phyloP scores from a whole-genome alignment of 2,329 filamentous ascomycete genomes.

The Cadophora malorum region DNA sequence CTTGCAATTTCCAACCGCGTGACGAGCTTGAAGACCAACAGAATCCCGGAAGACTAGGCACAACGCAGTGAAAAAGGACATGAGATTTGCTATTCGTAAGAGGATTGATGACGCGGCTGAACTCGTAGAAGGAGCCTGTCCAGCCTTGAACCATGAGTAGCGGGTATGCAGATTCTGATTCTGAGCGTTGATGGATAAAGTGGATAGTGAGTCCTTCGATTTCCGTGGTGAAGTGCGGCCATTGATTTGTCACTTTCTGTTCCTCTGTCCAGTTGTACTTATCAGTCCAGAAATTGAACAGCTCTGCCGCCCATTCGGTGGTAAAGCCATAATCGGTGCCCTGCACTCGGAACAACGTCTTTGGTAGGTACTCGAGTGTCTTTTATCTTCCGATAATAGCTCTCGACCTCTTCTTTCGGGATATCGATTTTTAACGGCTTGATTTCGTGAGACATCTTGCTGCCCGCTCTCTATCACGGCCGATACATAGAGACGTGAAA shows the following conservation, averaged over 20 bases:
- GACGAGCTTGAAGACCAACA: not conserved
- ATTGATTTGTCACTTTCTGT: not conserved
- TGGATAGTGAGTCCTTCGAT: constrained; percentile 52
- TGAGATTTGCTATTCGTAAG: not conserved
- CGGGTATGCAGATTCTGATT: constrained; percentile 60
- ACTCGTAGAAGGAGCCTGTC: constrained; percentile 73
- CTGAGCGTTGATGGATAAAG: constrained; percentile 64
- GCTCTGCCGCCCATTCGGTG: not conserved
- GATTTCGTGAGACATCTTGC: not conserved
- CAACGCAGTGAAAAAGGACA: not conserved
- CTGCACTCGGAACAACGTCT: not conserved
- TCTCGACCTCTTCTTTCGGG: not conserved
- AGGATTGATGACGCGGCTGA: not conserved
- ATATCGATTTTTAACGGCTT: not conserved
- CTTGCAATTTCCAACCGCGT: not conserved
- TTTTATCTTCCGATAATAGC: not conserved
- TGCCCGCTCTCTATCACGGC: not conserved
- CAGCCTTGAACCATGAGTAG: constrained; percentile 71
- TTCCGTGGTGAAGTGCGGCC: not conserved
- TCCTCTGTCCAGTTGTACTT: not conserved
- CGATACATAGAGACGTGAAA: not conserved
- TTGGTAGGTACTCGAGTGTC: not conserved
- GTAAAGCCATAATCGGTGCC: not conserved
- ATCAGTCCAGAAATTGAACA: not conserved
- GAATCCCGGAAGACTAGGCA: not conserved